Evolutionary conservation across 1,284 basidiomycete genomes (phyloP), one percentile per base, ranked within the genome.

Genomic region (Ustilago xerochloae): DNA sequence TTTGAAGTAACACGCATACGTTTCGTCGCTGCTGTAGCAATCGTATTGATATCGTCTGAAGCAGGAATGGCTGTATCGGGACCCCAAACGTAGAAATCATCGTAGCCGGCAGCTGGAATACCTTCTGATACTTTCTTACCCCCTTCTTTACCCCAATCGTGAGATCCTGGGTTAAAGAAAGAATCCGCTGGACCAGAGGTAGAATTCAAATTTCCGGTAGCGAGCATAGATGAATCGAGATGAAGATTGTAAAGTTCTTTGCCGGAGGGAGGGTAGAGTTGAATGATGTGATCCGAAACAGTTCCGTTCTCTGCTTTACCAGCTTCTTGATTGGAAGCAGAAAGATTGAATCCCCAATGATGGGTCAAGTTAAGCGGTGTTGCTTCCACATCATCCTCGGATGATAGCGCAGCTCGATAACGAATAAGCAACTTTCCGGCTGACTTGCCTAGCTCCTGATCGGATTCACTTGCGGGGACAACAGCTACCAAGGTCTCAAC

Each of bases 351-450:
- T 45, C 78, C 79, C 81, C 81, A 83, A 61, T 83, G 81, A 35
- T 83, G 81, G n/a, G 80, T 80, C 30, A 83, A 43, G 57, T 82
- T 83, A 63, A 83, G 55, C 7, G 81, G 81, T 16, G 81, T 83
- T n/a, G 71, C 71, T 33, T 64, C 65, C 7, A 63, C 62, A 2
- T 45, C n/a, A 6, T 60, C 63, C 18, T 71, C 67, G 18, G 60
- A 45, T 15, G 62, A 49, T 22, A 82, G 46, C 3, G 65, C 52
- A 5, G 81, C 79, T 10, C 81, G 64, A 60, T 83, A 83, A 22
- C 72, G 75, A 28, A 82, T 54, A n/a, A 69, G 52, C 20, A 79
- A 28, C 43, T 48, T 72, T 10, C 79, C 78, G 2, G 63, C 62
- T 33, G 64, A 72, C 54, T 59, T 59, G 29, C 71, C 72, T 16